Conservation (phyloP, 139 green algal species). For the Eudorina sp. region DNA sequence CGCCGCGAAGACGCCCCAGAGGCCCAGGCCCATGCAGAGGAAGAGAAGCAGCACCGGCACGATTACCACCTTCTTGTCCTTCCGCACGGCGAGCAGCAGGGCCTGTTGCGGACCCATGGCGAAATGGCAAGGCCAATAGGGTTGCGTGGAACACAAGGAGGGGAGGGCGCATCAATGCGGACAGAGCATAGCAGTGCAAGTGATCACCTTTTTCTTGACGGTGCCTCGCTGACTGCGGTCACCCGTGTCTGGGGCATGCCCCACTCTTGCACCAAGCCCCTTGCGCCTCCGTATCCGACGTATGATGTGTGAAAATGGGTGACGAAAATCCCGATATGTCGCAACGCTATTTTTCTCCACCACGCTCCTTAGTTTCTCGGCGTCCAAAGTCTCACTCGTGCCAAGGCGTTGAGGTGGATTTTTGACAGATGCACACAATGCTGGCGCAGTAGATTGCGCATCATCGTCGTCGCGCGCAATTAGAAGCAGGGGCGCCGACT, state of each 20-base stretch:
- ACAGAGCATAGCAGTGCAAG: not conserved
- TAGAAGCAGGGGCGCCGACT: not conserved
- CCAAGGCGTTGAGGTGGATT: not conserved
- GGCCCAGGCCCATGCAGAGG: not conserved
- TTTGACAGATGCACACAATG: not conserved
- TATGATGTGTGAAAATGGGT: not conserved
- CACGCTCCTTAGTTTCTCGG: slow-evolving; percentile 10
- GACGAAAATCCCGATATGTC: not conserved
- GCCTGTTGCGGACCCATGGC: too few species aligned
- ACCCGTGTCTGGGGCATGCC: not conserved
- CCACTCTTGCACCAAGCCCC: not conserved
- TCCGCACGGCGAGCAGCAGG: slow-evolving; percentile 15
- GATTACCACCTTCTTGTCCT: slow-evolving; percentile 3
- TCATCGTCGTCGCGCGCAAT: not conserved
- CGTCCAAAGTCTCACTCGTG: not conserved
- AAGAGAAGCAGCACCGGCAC: slow-evolving; percentile 19
- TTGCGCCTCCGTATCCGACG: not conserved
- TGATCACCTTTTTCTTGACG: not conserved
- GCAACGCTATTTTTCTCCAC: slow-evolving; percentile 19
- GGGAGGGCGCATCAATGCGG: too few species aligned
- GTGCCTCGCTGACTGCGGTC: not conserved
- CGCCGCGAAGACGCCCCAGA: slow-evolving; percentile 38
- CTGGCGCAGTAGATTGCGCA: not conserved
- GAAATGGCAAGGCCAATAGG: too few species aligned
- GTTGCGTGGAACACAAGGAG: too few species aligned